Conservation (phyloP, 768 basidiomycete species). For the Leucogyrophana mollusca region DNA sequence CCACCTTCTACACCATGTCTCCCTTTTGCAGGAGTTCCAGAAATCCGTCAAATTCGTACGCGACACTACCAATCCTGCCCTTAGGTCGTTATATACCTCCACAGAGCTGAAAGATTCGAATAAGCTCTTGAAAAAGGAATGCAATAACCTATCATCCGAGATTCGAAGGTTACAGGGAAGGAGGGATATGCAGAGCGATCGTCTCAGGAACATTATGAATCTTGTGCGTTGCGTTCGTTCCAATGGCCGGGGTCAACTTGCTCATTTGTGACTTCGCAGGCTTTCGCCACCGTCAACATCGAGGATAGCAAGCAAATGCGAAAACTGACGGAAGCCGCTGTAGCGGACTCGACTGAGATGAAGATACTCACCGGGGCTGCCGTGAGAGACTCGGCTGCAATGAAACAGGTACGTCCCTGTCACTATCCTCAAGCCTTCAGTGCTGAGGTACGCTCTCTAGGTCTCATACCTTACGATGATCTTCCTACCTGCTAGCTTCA, state of each 20-base stretch:
- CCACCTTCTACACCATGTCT: constrained; percentile 47
- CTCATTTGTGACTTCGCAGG: neutral
- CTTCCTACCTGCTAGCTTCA: constrained; percentile 49
- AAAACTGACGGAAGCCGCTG: neutral
- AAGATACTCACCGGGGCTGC: constrained; percentile 42
- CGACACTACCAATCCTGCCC: constrained; percentile 42
- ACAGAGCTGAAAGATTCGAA: constrained; percentile 15
- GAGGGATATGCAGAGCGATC: neutral
- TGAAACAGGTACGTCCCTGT: constrained; percentile 1
- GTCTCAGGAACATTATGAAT: neutral
- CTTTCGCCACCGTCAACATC: neutral
- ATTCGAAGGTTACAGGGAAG: constrained; percentile 38
- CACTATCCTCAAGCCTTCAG: constrained; percentile 11
- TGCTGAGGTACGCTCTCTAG: constrained; percentile 12
- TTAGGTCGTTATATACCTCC: no score
- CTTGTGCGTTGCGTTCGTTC: neutral
- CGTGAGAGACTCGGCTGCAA: constrained; percentile 28
- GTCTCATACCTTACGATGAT: constrained; percentile 53
- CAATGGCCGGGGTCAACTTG: neutral
- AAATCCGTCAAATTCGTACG: constrained; percentile 44
- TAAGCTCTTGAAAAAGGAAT: constrained; percentile 41
- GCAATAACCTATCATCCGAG: constrained; percentile 39
- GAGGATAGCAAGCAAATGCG: constrained; percentile 1
- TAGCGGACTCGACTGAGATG: neutral
- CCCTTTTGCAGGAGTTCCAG: constrained; percentile 46